phyloP scores from a whole-genome alignment of 768 basidiomycete genomes.

The Trametes sanguinea region DNA sequence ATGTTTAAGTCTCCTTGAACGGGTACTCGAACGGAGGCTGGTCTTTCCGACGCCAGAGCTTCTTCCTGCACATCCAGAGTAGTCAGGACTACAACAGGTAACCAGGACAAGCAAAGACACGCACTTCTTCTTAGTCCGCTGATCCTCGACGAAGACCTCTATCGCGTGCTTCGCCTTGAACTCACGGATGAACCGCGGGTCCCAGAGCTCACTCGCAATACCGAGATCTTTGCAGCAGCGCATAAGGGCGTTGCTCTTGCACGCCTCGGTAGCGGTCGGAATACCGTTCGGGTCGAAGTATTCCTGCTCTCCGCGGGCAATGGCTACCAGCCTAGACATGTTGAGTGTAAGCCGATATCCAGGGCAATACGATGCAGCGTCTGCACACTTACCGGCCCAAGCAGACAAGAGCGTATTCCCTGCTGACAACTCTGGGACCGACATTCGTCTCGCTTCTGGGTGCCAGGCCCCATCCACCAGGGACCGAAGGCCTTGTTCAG shows the following conservation, averaged over 20 bases:
- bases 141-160: conserved; percentile 85
- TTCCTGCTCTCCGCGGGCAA: conserved; percentile 94
- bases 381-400: conserved; percentile 69
- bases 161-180: conserved; percentile 85
- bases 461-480: conserved; percentile 96
- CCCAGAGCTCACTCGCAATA: conserved; percentile 96
- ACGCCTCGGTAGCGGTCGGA: conserved; percentile 91
- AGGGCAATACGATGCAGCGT: too few relatives aligned
- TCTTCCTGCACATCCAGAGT: conserved; percentile 58
- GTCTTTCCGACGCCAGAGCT: conserved; percentile 89
- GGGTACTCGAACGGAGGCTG: conserved; percentile 87
- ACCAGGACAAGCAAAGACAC: conserved; percentile 33
- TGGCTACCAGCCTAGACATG: conserved; percentile 72
- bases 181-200: conserved; percentile 91
- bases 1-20: conserved; percentile 59
- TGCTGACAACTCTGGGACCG: conserved; percentile 80
- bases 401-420: conserved; percentile 94
- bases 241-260: conserved; percentile 97
- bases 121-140: conserved; percentile 88
- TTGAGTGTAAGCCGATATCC: too few relatives aligned
- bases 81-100: background rate
- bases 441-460: conserved; percentile 92
- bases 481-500: conserved; percentile 95
- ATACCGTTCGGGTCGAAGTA: conserved; percentile 92
- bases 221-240: conserved; percentile 97